Conservation (phyloP, 2,329 filamentous ascomycete genomes). For the Tothia fuscella region DNA sequence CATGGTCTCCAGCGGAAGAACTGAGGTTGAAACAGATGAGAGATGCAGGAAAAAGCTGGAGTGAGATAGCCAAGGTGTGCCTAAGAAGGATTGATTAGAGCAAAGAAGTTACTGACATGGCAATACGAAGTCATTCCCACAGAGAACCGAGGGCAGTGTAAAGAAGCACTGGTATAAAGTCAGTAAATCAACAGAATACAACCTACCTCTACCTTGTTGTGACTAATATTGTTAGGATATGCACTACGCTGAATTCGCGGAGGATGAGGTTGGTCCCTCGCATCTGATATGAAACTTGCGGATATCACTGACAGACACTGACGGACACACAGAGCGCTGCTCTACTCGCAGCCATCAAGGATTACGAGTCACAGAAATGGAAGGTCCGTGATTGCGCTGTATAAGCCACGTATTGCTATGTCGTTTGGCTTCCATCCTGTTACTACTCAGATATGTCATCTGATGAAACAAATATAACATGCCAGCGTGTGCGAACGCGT, state of each 20-base stretch:
- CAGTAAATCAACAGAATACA: conserved; percentile 2
- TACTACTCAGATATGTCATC: too few relatives aligned
- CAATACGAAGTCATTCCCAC: conserved; percentile 64
- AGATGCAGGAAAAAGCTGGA: conserved; percentile 89
- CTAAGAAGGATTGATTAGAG: not conserved
- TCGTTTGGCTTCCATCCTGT: too few relatives aligned
- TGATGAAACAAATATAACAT: too few relatives aligned
- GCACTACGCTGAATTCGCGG: conserved; percentile 97
- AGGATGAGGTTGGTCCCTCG: conserved; percentile 61
- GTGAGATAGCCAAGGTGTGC: conserved; percentile 91
- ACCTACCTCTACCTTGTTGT: not conserved
- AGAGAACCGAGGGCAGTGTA: conserved; percentile 88
- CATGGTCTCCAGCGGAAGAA: conserved; percentile 93
- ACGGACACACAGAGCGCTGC: conserved; percentile 50
- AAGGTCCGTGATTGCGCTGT: too few relatives aligned
- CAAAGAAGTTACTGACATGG: not conserved
- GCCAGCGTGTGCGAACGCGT: too few relatives aligned
- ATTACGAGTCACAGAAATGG: conserved; percentile 98
- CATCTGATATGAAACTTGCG: not conserved
- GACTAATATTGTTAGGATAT: conserved; percentile 62
- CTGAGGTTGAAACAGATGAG: conserved; percentile 86
- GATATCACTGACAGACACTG: conserved; percentile 7
- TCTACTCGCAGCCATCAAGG: conserved; percentile 86
- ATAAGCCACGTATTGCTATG: too few relatives aligned
- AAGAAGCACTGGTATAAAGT: conserved; percentile 99